Evolutionary conservation across 805 yeast species (phyloP), one percentile per base, ranked within the genome.

Genomic region (Grigorovia yakushimaensis): DNA sequence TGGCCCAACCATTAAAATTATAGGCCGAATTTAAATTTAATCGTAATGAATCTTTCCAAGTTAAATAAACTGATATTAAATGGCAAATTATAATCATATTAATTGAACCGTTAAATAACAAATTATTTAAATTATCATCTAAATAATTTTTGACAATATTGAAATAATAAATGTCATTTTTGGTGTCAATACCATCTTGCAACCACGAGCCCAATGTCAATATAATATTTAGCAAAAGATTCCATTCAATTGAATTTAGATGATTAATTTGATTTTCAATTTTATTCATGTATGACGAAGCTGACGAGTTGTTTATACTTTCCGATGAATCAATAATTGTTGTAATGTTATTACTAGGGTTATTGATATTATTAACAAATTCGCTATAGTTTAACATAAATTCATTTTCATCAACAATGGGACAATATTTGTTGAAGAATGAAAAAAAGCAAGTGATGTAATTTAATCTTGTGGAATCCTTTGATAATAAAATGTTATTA

Each of bases 181-280:
- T 71, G 17, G 69, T 56, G 5, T 60, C 60, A 51, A 79, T 82
- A 13, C 81, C 82, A 53, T 75, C 72, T 10, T 73, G 51, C 58
- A 84, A 78, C 82, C 84, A 81, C 21, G 84, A 74, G 15, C 88
- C 88, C n/a, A 82, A 62, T 0, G 84, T 83, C 23, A 81, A 59
- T 0, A 81, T 78, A 0, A 81, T 72, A 55, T 80, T 75, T 39
- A 78, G 60, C 30, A 82, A 55, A 20, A 79, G 67, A 51, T 74
- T 74, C 79, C 81, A 79, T 27, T 27, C 33, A 15, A 27, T 27
- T 27, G 33, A 3, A 27, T 27, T 27, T 27, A 10, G 33, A 27
- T 5, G 9, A 15, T 27, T 27, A 2, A 27, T 7, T 27, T 27
- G 33, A 7, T 15, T 27, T 5, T 27, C 33, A 27, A 27, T 27